Evolutionary conservation across 2,329 filamentous ascomycete genomes (phyloP).

Genomic region (Grosmannia penicillata): DNA sequence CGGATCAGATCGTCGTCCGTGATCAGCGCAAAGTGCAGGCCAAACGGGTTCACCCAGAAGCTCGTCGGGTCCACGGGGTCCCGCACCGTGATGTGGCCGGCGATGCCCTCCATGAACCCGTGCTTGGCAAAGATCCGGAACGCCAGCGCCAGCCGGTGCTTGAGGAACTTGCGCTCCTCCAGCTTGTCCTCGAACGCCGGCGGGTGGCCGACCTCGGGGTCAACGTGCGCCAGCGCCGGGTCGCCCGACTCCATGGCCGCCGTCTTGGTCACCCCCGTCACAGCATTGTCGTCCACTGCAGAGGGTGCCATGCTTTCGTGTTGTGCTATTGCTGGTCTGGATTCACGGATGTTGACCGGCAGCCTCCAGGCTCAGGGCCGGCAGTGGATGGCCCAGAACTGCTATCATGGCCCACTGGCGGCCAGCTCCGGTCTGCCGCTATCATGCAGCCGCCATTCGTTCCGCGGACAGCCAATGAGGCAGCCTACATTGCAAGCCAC

Average conservation of each 20-base stretch:
- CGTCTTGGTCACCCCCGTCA: neutral
- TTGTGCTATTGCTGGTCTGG: neutral
- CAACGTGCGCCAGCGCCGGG: slow-evolving; percentile 8
- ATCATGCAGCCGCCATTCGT: too few relatives aligned
- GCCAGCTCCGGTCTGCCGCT: neutral
- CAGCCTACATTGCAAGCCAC: too few relatives aligned
- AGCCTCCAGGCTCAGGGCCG: neutral
- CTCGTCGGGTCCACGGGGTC: slow-evolving; percentile 41
- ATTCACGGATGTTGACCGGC: too few relatives aligned
- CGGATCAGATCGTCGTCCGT: slow-evolving; percentile 49
- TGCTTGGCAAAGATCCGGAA: slow-evolving; percentile 42
- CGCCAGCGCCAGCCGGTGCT: slow-evolving; percentile 35
- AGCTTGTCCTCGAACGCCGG: slow-evolving; percentile 11
- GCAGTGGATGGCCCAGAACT: neutral
- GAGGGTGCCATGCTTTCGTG: slow-evolving; percentile 6
- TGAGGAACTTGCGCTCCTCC: slow-evolving; percentile 34
- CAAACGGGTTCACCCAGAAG: slow-evolving; percentile 54
- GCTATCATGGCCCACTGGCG: neutral
- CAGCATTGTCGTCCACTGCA: slow-evolving; percentile 1
- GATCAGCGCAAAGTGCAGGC: slow-evolving; percentile 45
- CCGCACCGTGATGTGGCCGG: slow-evolving; percentile 47
- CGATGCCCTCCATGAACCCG: slow-evolving; percentile 44
- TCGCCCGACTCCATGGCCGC: slow-evolving; percentile 8
- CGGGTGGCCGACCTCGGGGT: slow-evolving; percentile 6
- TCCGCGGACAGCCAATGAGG: too few relatives aligned